These are phyloP conservation scores for Orbilia ellipsospora DNA, from an alignment of 2,329 filamentous ascomycete genomes.

Conservation along the genomic window DNA sequence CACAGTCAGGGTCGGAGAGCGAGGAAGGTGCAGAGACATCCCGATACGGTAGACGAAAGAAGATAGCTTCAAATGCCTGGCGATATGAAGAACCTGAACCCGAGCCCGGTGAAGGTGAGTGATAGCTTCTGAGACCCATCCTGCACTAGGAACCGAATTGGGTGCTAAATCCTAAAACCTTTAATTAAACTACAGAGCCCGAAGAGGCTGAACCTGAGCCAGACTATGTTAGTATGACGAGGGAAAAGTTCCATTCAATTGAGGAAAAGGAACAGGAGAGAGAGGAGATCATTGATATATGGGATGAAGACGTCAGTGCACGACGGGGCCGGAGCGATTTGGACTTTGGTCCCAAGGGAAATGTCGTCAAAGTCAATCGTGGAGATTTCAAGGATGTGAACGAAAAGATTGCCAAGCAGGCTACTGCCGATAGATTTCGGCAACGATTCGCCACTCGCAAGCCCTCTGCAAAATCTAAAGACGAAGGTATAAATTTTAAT, in stretches of 20 bases:
- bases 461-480: constrained; percentile 35
- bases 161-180: constrained; percentile 34
- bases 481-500: constrained; percentile 39
- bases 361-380: constrained; percentile 57
- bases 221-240: constrained; percentile 59
- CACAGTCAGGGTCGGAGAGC: constrained; percentile 46
- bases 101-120: constrained; percentile 69
- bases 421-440: constrained; percentile 58
- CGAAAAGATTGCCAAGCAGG: constrained; percentile 59
- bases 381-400: constrained; percentile 59
- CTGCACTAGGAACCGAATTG: background rate
- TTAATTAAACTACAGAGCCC: constrained; percentile 43
- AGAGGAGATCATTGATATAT: constrained; percentile 47
- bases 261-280: constrained; percentile 54
- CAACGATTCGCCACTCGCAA: constrained; percentile 58
- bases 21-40: constrained; percentile 47
- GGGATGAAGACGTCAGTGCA: constrained; percentile 41
- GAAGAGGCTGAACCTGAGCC: constrained; percentile 56
- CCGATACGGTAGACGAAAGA: constrained; percentile 54
- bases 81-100: constrained; percentile 72
- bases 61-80: constrained; percentile 66
- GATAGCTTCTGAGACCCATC: constrained; percentile 37
- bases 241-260: constrained; percentile 49
- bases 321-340: constrained; percentile 43
- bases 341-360: constrained; percentile 53